Conservation (phyloP, 2,329 filamentous ascomycete species). For the Pseudocercospora crystallina region DNA sequence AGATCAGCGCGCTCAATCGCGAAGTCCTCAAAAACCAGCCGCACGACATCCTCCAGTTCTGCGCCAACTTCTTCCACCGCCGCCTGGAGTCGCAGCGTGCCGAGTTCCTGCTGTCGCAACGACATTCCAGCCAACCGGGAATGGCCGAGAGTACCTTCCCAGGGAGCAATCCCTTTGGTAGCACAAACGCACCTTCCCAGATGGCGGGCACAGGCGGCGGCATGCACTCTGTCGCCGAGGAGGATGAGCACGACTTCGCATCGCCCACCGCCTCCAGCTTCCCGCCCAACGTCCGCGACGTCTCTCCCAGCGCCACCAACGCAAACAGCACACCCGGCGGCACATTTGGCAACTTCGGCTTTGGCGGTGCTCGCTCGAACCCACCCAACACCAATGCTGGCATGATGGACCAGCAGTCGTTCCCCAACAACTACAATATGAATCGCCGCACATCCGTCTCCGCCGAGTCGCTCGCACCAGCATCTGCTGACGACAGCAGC, state of each 20-base stretch:
- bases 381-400: conserved; percentile 44
- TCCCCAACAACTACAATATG: conserved; percentile 92
- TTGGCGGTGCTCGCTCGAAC: conserved; percentile 30
- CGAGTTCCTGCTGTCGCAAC: conserved; percentile 53
- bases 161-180: conserved; percentile 74
- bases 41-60: conserved; percentile 67
- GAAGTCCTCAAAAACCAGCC: conserved; percentile 60
- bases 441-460: conserved; percentile 93
- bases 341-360: conserved; percentile 38
- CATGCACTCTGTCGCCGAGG: conserved; percentile 70
- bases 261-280: conserved; percentile 65
- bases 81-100: conserved; percentile 66
- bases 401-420: conserved; percentile 61
- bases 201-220: conserved; percentile 33
- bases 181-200: conserved; percentile 43
- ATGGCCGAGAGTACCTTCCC: conserved; percentile 79
- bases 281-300: conserved; percentile 50
- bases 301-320: conserved; percentile 39
- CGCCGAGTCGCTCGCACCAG: conserved; percentile 91
- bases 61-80: conserved; percentile 65
- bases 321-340: conserved; percentile 27
- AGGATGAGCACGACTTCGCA: conserved; percentile 75
- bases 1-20: conserved; percentile 63
- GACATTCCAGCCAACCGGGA: conserved; percentile 45
- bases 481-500: conserved; percentile 76